A percentile compares a stretch with the other conserved stretches of the same genome.
phyloP scores from a whole-genome alignment of 306 rosid genomes.

The Ormosia semicastrata region DNA sequence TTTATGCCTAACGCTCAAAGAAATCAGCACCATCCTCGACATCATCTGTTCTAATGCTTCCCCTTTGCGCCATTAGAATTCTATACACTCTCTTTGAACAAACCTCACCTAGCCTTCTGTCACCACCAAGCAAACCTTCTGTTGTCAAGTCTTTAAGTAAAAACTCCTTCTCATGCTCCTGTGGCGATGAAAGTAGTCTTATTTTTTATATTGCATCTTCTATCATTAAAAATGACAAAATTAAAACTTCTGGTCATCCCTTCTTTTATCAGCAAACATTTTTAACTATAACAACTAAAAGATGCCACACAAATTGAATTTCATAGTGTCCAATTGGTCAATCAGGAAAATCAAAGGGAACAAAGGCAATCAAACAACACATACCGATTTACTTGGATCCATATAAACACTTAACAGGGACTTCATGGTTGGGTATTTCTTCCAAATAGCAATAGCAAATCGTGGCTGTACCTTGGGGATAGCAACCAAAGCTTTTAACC shows the following conservation, averaged over 20 bases:
- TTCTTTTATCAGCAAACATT: conserved; percentile 8
- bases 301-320: conserved; percentile 3
- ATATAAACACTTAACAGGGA: conserved; percentile 75
- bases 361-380: conserved; percentile 21
- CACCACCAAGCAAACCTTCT: conserved; percentile 72
- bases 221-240: background rate
- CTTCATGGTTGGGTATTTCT: conserved; percentile 91
- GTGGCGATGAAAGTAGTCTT: conserved; percentile 26
- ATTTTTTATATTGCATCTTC: conserved; percentile 4
- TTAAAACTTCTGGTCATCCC: background rate
- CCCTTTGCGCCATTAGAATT: conserved; percentile 77
- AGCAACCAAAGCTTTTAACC: conserved; percentile 94
- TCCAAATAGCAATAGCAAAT: conserved; percentile 83
- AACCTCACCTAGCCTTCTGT: conserved; percentile 82
- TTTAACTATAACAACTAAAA: conserved; percentile 2
- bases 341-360: conserved; percentile 26
- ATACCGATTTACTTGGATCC: conserved; percentile 74
- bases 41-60: conserved; percentile 75
- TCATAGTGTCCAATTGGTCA: background rate
- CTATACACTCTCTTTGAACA: conserved; percentile 92
- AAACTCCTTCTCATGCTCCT: conserved; percentile 87
- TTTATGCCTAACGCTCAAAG: conserved; percentile 42
- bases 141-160: conserved; percentile 72
- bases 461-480: conserved; percentile 98
- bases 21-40: conserved; percentile 89